Percentiles rank a stretch among this genome's conserved stretches.
Evolutionary conservation across 2,329 filamentous ascomycete species (phyloP).

Genomic region (Furcasterigmium furcatum): DNA sequence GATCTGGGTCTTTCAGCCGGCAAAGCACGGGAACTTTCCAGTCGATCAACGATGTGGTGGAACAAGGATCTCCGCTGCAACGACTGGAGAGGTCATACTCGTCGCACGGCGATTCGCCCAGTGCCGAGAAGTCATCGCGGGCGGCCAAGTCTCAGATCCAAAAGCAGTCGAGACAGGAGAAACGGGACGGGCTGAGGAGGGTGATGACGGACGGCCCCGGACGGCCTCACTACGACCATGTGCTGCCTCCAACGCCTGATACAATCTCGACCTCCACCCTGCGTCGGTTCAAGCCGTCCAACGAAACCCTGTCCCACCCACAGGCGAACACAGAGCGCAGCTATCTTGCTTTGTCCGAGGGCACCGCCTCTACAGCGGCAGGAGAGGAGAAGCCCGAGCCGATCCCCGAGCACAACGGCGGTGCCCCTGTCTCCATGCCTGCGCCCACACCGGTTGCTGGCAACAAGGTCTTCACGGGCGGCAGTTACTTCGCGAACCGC

Average conservation of each 20-base stretch:
- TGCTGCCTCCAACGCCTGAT: slow-evolving; percentile 55
- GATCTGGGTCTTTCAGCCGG: slow-evolving; percentile 26
- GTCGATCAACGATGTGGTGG: slow-evolving; percentile 43
- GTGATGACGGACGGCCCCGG: slow-evolving; percentile 45
- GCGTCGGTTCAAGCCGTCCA: slow-evolving; percentile 45
- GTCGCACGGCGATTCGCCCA: slow-evolving; percentile 25
- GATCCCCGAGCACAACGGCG: slow-evolving; percentile 11
- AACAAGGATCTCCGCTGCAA: slow-evolving; percentile 45
- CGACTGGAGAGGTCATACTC: slow-evolving; percentile 34
- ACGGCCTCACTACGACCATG: slow-evolving; percentile 37
- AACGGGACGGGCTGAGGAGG: slow-evolving; percentile 42
- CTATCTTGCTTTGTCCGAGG: slow-evolving; percentile 24
- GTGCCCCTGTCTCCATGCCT: slow-evolving; percentile 17
- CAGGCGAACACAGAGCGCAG: slow-evolving; percentile 24
- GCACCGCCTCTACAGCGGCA: slow-evolving; percentile 14
- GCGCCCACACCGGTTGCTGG: background rate
- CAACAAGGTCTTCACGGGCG: slow-evolving; percentile 10
- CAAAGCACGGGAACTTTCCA: slow-evolving; percentile 31
- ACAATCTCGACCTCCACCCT: slow-evolving; percentile 56
- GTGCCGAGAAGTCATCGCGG: slow-evolving; percentile 17
- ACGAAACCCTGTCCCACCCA: slow-evolving; percentile 40
- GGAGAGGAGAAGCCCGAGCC: background rate
- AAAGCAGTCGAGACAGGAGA: slow-evolving; percentile 38
- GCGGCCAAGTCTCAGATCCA: slow-evolving; percentile 15
- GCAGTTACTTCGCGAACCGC: slow-evolving; percentile 22